These are phyloP conservation scores for Amanita thiersii DNA, from an alignment of 768 basidiomycete genomes.

Conservation along the genomic window DNA sequence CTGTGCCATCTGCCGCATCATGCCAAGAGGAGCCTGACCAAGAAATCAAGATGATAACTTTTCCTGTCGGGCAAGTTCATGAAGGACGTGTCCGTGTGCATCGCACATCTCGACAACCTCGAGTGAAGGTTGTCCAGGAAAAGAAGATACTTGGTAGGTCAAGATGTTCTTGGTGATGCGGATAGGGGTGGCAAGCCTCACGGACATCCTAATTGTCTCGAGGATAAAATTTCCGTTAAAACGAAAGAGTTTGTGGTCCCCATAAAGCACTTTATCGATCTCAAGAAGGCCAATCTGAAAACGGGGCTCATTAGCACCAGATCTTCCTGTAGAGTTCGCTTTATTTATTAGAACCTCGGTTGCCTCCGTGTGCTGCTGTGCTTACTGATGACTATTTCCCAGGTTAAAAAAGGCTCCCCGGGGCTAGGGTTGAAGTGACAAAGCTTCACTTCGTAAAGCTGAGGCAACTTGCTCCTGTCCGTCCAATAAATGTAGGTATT, in stretches of 20 bases:
- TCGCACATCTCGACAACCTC: slow-evolving; percentile 2
- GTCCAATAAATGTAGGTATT: not conserved
- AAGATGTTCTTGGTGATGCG: not conserved
- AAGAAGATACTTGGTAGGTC: not conserved
- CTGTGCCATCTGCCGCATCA: no score
- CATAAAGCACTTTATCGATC: not conserved
- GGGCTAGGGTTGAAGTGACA: slow-evolving; percentile 1
- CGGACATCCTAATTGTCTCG: slow-evolving; percentile 1
- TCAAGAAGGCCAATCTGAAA: not conserved
- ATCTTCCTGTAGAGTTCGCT: not conserved
- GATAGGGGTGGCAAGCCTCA: not conserved
- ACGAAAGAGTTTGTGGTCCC: not conserved
- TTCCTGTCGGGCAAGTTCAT: not conserved
- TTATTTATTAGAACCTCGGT: not conserved
- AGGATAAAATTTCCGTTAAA: slow-evolving; percentile 3
- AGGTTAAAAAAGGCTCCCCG: not conserved
- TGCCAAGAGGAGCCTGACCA: no score
- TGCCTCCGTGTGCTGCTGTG: not conserved
- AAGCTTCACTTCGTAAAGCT: slow-evolving; percentile 5
- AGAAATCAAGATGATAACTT: not conserved
- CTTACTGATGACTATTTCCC: slow-evolving; percentile 8
- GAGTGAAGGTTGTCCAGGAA: not conserved
- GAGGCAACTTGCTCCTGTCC: not conserved
- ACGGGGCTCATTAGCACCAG: not conserved
- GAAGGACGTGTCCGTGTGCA: not conserved